Evolutionary conservation across 1,139 yeast genomes (phyloP).

Genomic region (Candida sp.): DNA sequence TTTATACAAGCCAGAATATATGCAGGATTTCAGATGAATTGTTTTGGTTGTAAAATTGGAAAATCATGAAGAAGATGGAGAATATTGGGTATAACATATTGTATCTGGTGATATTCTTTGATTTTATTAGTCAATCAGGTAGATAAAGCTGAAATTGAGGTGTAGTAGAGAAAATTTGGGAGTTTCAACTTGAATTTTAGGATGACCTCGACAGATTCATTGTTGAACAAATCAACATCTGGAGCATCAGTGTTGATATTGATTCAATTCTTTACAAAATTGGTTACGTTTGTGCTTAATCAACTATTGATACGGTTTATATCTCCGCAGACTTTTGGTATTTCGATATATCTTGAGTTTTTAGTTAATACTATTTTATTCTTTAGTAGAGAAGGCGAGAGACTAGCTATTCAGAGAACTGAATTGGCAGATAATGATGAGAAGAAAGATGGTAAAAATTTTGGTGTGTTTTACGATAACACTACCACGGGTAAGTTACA

Average conservation of each 20-base stretch:
- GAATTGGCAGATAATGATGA: conserved; percentile 5
- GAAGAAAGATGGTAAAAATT: neutral
- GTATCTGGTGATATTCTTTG: neutral
- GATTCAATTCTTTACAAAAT: conserved; percentile 71
- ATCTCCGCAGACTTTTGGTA: conserved; percentile 79
- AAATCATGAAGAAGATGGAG: too few relatives aligned
- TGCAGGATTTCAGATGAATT: neutral
- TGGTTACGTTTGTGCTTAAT: conserved; percentile 73
- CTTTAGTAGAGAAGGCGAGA: conserved; percentile 78
- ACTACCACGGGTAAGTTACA: conserved; percentile 32
- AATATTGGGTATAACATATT: neutral
- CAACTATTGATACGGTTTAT: conserved; percentile 70
- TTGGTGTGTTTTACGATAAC: neutral
- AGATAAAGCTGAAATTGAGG: neutral
- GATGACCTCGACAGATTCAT: neutral
- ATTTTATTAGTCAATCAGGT: neutral
- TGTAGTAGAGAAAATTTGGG: neutral
- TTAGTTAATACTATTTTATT: conserved; percentile 65
- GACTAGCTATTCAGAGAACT: conserved; percentile 74
- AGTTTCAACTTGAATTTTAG: neutral
- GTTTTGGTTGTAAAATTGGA: too few relatives aligned
- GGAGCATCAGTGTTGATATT: conserved; percentile 69
- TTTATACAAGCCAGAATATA: neutral
- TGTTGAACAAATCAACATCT: conserved; percentile 24
- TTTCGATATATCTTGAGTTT: conserved; percentile 78